Base-by-base conservation (phyloP, 495 filamentous ascomycete genomes). In the Aspergillus indologenus region DNA sequence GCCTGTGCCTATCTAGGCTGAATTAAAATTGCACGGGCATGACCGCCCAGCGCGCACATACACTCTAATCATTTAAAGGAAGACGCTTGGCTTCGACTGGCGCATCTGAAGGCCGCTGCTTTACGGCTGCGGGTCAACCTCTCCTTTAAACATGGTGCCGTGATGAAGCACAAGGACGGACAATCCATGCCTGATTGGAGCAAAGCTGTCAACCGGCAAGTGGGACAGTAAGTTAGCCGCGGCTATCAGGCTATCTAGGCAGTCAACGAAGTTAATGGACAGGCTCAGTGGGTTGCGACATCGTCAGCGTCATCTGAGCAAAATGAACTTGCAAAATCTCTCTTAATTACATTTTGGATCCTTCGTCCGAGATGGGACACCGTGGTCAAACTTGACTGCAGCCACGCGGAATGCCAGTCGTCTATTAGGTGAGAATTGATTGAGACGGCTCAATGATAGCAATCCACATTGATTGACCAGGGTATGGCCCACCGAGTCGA, bases 31-130 rank as follows among this genome's bases (percentile, higher is more conserved):
- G 17, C 12, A 31, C n/a, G 48, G 48, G 14, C 48, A 51, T 51
- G 48, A 5, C 19, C 45, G 45, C 22, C 45, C 45, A 47, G 19
- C 12, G 15, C 45, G 18, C 45, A 47, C 45, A 20, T 47, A 20
- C 45, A 47, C 19, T 24, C 23, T 26, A 50, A 22, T 29, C 40
- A 54, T 19, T 53, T 49, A 22, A 31, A 56, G 53, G 53, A 45
- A 52, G 47, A 61, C 52, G 58, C 58, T 61, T 64, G 62, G 53
- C 56, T 21, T 40, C 34, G 34, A 40, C 4, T 9, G 26, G 26
- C 9, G 9, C 26, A 29, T 3, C 15, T 50, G n/a, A 15, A 50
- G 47, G 14, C 47, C 15, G 47, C 24, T 50, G 21, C 47, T 50
- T 15, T 24, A 26, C 20, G 22, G 48, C 48, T 15, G 48, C 34